Conservation (phyloP, 2,329 filamentous ascomycete species). For the Cephalotrichum gorgonifer region DNA sequence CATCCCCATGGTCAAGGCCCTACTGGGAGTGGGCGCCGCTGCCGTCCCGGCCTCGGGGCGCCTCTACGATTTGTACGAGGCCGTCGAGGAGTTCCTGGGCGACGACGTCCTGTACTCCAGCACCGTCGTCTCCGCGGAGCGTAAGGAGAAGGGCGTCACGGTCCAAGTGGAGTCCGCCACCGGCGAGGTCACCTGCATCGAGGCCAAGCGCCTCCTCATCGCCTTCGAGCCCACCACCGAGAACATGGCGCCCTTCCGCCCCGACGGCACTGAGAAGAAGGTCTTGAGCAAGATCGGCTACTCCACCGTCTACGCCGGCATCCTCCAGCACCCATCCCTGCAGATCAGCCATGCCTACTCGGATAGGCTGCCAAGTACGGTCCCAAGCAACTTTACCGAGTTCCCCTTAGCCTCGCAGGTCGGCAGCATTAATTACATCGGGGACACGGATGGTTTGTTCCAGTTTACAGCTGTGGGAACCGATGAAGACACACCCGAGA, state of each 20-base stretch:
- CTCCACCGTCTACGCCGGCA: conserved; percentile 14
- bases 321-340: conserved; percentile 15
- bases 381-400: conserved; percentile 13
- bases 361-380: conserved; percentile 11
- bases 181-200: conserved; percentile 10
- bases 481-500: conserved; percentile 10
- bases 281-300: conserved; percentile 12
- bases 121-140: conserved; percentile 19
- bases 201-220: conserved; percentile 15
- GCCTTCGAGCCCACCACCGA: conserved; percentile 13
- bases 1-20: conserved; percentile 19
- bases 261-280: conserved; percentile 10
- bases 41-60: conserved; percentile 22
- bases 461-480: conserved; percentile 20
- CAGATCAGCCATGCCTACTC: conserved; percentile 11
- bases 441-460: conserved; percentile 16
- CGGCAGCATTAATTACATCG: conserved; percentile 18
- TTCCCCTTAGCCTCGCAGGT: conserved; percentile 13
- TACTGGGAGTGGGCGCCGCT: conserved; percentile 17
- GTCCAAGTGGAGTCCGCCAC: conserved; percentile 6
- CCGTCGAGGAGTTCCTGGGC: conserved; percentile 21
- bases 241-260: conserved; percentile 11
- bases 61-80: conserved; percentile 30
- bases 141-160: conserved; percentile 12
- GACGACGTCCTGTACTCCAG: conserved; percentile 24